phyloP scores from a whole-genome alignment of 2,329 filamentous ascomycete species.

The Lecanicillium sp. region DNA sequence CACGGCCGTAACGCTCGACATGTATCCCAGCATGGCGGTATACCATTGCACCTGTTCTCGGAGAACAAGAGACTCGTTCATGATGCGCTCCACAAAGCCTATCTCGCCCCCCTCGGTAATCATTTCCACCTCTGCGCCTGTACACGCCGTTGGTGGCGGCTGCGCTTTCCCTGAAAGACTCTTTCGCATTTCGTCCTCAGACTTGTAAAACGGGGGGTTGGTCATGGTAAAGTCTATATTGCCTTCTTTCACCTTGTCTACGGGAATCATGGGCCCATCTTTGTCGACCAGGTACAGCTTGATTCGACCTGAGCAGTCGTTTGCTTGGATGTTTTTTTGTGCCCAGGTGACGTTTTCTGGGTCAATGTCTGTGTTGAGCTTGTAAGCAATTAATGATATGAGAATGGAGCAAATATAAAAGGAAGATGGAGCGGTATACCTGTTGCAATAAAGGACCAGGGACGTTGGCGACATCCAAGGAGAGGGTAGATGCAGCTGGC shows the following conservation, averaged over 20 bases:
- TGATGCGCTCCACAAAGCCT: slow-evolving; percentile 62
- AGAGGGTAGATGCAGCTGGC: slow-evolving; percentile 89
- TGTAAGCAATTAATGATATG: slow-evolving; percentile 3
- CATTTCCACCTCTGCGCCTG: slow-evolving; percentile 79
- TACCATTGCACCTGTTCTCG: slow-evolving; percentile 70
- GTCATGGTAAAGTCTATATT: slow-evolving; percentile 78
- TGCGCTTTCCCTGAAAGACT: slow-evolving; percentile 58
- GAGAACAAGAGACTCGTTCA: slow-evolving; percentile 58
- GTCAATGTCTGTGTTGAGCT: slow-evolving; percentile 72
- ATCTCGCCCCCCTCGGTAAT: slow-evolving; percentile 71
- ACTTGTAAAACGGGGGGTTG: slow-evolving; percentile 92
- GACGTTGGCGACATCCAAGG: slow-evolving; percentile 60
- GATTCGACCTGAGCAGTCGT: slow-evolving; percentile 57
- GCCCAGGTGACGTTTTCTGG: slow-evolving; percentile 59
- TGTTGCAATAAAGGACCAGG: slow-evolving; percentile 68
- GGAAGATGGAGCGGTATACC: slow-evolving; percentile 18
- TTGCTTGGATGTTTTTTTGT: slow-evolving; percentile 55
- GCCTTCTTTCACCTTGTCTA: slow-evolving; percentile 42
- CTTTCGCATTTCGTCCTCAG: slow-evolving; percentile 55
- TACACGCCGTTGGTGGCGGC: slow-evolving; percentile 64
- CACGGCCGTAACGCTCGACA: slow-evolving; percentile 55
- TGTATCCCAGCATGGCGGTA: slow-evolving; percentile 81
- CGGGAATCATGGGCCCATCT: slow-evolving; percentile 51
- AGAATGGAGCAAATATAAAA: background rate
- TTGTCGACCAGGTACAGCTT: slow-evolving; percentile 47